Conservation (phyloP, 2,329 filamentous ascomycete genomes). For the Monilinia aucupariae region DNA sequence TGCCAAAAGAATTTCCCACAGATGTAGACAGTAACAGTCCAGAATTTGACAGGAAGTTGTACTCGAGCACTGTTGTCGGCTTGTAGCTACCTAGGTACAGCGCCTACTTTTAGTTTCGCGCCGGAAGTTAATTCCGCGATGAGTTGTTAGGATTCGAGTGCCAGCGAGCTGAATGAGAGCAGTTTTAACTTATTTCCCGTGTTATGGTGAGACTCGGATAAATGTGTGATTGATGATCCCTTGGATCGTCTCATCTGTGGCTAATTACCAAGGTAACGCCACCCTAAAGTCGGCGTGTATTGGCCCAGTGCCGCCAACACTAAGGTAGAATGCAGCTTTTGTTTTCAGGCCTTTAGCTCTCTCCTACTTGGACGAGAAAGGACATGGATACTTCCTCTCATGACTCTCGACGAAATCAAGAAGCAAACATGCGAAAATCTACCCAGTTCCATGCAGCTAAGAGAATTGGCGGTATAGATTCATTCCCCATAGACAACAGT, state of each 20-base stretch:
- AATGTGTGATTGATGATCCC: not conserved
- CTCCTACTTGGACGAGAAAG: not conserved
- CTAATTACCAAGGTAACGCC: not conserved
- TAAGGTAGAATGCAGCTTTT: not conserved
- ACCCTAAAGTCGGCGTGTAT: not conserved
- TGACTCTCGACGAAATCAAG: not conserved
- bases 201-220: not conserved
- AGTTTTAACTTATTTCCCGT: not conserved
- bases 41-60: not conserved
- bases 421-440: not conserved
- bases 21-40: not conserved
- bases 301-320: not conserved
- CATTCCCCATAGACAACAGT: slow-evolving; percentile 8
- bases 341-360: not conserved
- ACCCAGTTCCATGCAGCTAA: slow-evolving; percentile 12
- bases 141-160: slow-evolving; percentile 4
- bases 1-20: not conserved
- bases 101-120: not conserved
- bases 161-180: not conserved
- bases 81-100: not conserved
- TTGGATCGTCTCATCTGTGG: not conserved
- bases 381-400: not conserved
- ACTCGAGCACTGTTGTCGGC: too few species aligned
- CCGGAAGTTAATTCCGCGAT: slow-evolving; percentile 9
- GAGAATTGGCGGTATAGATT: slow-evolving; percentile 5